phyloP scores from a whole-genome alignment of 2,329 filamentous ascomycete genomes.

The Calonectria crousiana region DNA sequence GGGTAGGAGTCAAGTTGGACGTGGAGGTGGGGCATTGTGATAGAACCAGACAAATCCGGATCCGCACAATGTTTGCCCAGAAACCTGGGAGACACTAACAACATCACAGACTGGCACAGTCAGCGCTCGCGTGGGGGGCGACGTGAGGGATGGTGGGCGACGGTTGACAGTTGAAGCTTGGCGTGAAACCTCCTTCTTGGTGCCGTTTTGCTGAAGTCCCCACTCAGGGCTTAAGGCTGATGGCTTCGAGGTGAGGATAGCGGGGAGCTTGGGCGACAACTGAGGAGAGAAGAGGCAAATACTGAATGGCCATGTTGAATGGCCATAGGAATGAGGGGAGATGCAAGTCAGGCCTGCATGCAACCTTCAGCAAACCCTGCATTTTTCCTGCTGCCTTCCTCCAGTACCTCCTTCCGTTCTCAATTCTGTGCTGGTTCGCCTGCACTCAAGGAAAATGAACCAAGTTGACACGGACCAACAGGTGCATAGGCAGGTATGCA shows the following conservation, averaged over 20 bases:
- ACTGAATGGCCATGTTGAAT: background rate
- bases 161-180: constrained; percentile 10
- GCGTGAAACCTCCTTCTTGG: constrained; percentile 7
- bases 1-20: background rate
- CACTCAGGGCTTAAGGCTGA: constrained; percentile 17
- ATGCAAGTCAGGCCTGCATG: constrained; percentile 8
- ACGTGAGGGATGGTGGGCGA: constrained; percentile 1
- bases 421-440: background rate
- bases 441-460: background rate
- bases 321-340: background rate
- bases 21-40: constrained; percentile 21
- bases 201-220: background rate
- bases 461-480: background rate
- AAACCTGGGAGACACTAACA: constrained; percentile 19
- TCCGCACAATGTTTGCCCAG: constrained; percentile 13
- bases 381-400: background rate
- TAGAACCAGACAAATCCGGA: constrained; percentile 14
- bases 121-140: constrained; percentile 17
- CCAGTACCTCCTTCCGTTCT: constrained; percentile 9
- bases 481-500: background rate
- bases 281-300: background rate
- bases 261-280: background rate
- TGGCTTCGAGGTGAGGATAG: background rate
- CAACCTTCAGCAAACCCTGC: constrained; percentile 2
- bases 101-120: background rate